Evolutionary conservation across 2,329 filamentous ascomycete species (phyloP).

Genomic region (Thermothelomyces thermophilus): DNA sequence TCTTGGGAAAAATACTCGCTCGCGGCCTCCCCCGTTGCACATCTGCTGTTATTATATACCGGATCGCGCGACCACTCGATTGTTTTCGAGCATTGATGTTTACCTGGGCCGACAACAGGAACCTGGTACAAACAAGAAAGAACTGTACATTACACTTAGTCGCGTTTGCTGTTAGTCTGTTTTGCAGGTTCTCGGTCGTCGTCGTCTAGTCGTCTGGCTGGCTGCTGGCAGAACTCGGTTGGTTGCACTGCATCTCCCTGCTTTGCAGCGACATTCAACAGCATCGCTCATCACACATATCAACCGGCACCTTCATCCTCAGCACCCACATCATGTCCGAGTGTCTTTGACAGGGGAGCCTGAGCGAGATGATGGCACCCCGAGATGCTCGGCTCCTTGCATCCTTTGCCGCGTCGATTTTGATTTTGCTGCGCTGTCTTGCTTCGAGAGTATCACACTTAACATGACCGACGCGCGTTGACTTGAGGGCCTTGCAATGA

Average conservation of each 20-base stretch:
- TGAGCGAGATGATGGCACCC: constrained; percentile 18
- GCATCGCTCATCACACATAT: constrained; percentile 33
- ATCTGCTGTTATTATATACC: constrained; percentile 30
- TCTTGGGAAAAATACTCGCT: constrained; percentile 26
- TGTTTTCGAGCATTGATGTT: constrained; percentile 27
- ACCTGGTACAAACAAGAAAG: constrained; percentile 37
- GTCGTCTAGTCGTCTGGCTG: constrained; percentile 30
- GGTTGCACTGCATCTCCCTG: constrained; percentile 23
- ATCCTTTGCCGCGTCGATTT: constrained; percentile 19
- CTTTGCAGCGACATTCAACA: constrained; percentile 27
- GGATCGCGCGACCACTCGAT: constrained; percentile 28
- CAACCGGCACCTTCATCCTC: constrained; percentile 27
- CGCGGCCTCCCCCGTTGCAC: constrained; percentile 22
- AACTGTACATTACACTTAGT: constrained; percentile 53
- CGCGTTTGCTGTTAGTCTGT: constrained; percentile 37
- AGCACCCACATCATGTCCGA: constrained; percentile 11
- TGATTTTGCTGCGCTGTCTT: constrained; percentile 20
- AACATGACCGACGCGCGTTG: constrained; percentile 15
- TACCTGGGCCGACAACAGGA: constrained; percentile 31
- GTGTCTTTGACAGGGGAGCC: constrained; percentile 17
- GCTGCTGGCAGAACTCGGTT: constrained; percentile 28
- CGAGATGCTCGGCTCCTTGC: constrained; percentile 14
- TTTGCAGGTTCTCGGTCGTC: constrained; percentile 38
- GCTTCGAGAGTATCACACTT: constrained; percentile 23
- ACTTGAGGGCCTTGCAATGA: neutral